Evolutionary conservation across 192 early-diverging fungal genomes (phyloP), one percentile per base, ranked within the genome.

Genomic region (Gigaspora rosea): DNA sequence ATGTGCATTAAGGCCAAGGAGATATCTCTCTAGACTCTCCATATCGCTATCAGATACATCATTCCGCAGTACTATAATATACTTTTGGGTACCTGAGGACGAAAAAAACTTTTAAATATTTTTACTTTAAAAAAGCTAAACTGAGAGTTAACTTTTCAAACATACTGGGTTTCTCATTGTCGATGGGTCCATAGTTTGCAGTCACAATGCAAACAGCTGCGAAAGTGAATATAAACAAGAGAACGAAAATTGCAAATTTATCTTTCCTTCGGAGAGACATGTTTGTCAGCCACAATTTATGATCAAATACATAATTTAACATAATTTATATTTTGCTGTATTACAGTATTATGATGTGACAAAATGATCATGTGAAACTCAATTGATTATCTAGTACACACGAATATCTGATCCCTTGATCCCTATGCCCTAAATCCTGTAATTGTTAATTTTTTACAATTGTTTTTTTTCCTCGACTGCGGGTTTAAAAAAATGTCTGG

Each of bases 401-500:
- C 11, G 27, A 27, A 63, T 16, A 63, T 4, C 27, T 0, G 6
- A 33, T 63, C 33, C 32, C 6, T 9, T 61, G 12, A 35, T 5
- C 15, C 7, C 27, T 27, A 27, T n/a, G n/a, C n/a, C n/a, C n/a
- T n/a, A n/a, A n/a, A 27, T 27, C 27, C 27, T 27, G 27, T 27
- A 27, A 27, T 27, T 0, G 1, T 27, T 27, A 27, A 27, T 27
- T 27, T 27, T 27, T 27, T 27, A 27, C 27, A 27, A 27, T 27
- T 27, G 27, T 27, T 27, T 27, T 27, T n/a, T 5, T 63, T 63
- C 61, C 12, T 33, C 8, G 12, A 63, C 48, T 41, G 3, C 41
- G 41, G 7, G 41, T 41, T 41, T 41, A 41, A 41, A 41, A 58
- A 71, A 72, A 75, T 78, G 78, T 75, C 78, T 9, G 78, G 66